Conservation (phyloP, 2,329 filamentous ascomycete genomes). For the Metarhizium guizhouense region DNA sequence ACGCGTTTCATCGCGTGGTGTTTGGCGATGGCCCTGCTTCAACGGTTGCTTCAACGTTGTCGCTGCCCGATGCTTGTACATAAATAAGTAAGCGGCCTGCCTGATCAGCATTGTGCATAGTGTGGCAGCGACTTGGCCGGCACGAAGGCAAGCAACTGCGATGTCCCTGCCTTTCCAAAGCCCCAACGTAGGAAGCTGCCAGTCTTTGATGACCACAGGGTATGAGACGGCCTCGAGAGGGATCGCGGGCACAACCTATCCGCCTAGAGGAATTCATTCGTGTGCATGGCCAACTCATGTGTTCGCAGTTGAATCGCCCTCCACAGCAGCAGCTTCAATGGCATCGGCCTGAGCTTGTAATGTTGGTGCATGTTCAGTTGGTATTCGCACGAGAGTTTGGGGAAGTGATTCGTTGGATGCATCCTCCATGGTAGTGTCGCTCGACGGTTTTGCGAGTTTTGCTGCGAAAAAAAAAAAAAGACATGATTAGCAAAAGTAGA, state of each 20-base stretch:
- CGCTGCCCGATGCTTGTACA: background rate
- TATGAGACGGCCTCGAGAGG: background rate
- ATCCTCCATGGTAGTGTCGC: constrained; percentile 23
- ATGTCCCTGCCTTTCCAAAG: background rate
- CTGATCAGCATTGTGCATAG: background rate
- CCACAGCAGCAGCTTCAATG: constrained; percentile 34
- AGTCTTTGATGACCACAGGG: background rate
- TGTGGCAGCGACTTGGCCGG: background rate
- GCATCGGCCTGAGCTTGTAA: constrained; percentile 52
- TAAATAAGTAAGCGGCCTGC: too few species aligned
- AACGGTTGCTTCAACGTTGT: background rate
- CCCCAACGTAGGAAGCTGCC: background rate
- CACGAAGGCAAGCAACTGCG: background rate
- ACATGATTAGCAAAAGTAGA: background rate
- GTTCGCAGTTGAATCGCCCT: constrained; percentile 17
- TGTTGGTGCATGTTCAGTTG: constrained; percentile 65
- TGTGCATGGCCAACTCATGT: constrained; percentile 3
- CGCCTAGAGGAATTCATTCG: background rate
- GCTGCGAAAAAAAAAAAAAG: constrained; percentile 32
- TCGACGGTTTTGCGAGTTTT: constrained; percentile 57
- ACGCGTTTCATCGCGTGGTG: background rate
- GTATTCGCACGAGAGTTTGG: constrained; percentile 76
- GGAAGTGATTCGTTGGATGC: constrained; percentile 48
- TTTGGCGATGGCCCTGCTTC: background rate
- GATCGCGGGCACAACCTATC: background rate